Evolutionary conservation across 306 rosid species (phyloP), one percentile per base, ranked within the genome.

Genomic region (Prunus kanzakura): DNA sequence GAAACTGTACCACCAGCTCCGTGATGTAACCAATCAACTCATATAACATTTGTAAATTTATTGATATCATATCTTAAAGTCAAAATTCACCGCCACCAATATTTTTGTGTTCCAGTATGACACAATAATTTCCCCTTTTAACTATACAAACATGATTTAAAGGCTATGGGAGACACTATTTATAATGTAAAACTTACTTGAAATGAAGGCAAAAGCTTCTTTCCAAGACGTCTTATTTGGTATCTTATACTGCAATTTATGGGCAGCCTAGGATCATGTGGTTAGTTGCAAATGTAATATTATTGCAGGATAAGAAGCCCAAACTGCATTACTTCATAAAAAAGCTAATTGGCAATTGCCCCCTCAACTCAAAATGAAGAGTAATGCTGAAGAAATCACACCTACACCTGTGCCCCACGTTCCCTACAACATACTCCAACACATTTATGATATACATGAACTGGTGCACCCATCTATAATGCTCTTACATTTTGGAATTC

Each of bases 131-230:
- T 38, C 9, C 0, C 9, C 2, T 7, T 38, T 38, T 7, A 38
- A 38, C 43, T 6, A 6, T 38, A 38, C 43, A 38, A 38, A 7
- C 43, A 38, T 38, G 43, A 38, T 38, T 38, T 38, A 38, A 38
- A 38, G 43, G 43, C 43, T 38, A 38, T 38, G 43, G 9, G 43
- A 38, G 43, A 38, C 43, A 27, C n/a, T 64, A 79, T 66, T 12
- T 80, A 46, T 69, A 84, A 65, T 71, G 82, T 71, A 75, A 82
- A 81, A 35, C 83, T 84, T 76, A 60, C 81, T 79, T 85, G 78
- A 75, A 78, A 78, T 66, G 91, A 87, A 80, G 83, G 86, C 84
- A 78, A 84, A 87, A 81, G 82, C 76, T 82, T 84, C 78, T 76
- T 66, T 72, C 30, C 47, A 58, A 71, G 78, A 69, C 83, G 72